phyloP scores from a whole-genome alignment of 176 grass and related monocot species.

The Aegilops tauschii region DNA sequence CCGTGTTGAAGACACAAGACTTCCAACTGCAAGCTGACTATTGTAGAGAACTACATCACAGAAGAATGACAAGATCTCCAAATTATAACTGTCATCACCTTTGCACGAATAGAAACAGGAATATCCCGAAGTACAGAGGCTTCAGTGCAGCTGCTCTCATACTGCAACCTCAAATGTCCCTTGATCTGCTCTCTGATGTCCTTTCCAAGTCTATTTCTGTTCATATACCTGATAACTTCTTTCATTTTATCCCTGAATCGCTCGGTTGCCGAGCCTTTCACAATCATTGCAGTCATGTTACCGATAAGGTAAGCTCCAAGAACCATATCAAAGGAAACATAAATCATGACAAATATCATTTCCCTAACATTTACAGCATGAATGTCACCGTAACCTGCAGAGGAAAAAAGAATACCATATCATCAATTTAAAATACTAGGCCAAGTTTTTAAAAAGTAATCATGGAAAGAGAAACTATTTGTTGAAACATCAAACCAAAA shows the following conservation, averaged over 20 bases:
- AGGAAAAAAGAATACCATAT: background rate
- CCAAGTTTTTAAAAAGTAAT: background rate
- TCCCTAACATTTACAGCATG: slow-evolving; percentile 90
- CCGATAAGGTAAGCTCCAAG: slow-evolving; percentile 96
- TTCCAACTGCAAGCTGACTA: background rate
- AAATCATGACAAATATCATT: slow-evolving; percentile 99
- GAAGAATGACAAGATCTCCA: background rate
- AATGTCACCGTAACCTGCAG: slow-evolving; percentile 95
- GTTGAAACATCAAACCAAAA: background rate
- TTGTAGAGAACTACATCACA: slow-evolving; percentile 1
- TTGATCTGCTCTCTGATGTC: slow-evolving; percentile 92
- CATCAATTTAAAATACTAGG: background rate
- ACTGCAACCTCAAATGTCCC: slow-evolving; percentile 82
- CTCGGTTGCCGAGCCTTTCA: slow-evolving; percentile 92
- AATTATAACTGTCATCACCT: slow-evolving; percentile 44
- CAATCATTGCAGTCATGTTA: slow-evolving; percentile 96
- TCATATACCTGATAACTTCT: slow-evolving; percentile 93
- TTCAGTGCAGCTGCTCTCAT: slow-evolving; percentile 92
- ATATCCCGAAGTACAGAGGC: slow-evolving; percentile 87
- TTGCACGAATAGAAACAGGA: slow-evolving; percentile 86
- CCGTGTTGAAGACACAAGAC: background rate
- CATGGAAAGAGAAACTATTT: background rate
- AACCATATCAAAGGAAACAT: slow-evolving; percentile 99
- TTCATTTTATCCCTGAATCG: slow-evolving; percentile 98
- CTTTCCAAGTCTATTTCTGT: slow-evolving; percentile 87